Evolutionary conservation across 2,329 filamentous ascomycete species (phyloP).

Genomic region (Onygena corvina): DNA sequence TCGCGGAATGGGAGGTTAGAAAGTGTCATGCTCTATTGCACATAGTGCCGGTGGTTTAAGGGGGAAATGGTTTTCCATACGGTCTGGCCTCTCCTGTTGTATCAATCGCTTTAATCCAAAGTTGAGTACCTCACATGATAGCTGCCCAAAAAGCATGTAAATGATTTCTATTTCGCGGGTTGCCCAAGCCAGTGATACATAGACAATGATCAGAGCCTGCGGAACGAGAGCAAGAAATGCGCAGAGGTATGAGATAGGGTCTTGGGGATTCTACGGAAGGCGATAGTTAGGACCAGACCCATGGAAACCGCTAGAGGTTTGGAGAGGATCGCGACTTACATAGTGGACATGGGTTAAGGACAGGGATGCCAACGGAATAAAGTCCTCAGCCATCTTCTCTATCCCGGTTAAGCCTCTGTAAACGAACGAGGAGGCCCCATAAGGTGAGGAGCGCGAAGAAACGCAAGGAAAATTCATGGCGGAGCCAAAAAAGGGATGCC

Average conservation of each 20-base stretch:
- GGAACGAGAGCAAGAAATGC: conserved; percentile 91
- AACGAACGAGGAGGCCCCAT: too few relatives aligned
- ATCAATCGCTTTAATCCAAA: conserved; percentile 80
- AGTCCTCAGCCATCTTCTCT: background rate
- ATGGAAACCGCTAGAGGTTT: background rate
- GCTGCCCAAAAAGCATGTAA: conserved; percentile 83
- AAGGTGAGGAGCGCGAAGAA: too few relatives aligned
- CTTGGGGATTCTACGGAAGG: conserved; percentile 59
- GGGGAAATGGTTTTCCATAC: conserved; percentile 37
- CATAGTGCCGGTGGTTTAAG: background rate
- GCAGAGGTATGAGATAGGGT: conserved; percentile 72
- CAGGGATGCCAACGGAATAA: conserved; percentile 57
- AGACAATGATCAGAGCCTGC: conserved; percentile 79
- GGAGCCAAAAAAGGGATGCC: background rate
- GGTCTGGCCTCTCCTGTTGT: conserved; percentile 76
- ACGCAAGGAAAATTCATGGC: too few relatives aligned
- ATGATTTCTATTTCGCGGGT: conserved; percentile 81
- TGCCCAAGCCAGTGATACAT: conserved; percentile 79
- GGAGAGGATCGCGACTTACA: conserved; percentile 46
- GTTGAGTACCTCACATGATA: conserved; percentile 83
- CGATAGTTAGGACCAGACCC: background rate
- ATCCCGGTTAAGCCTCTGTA: too few relatives aligned
- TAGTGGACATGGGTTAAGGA: conserved; percentile 95
- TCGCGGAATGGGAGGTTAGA: background rate
- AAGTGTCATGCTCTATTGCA: background rate